Evolutionary conservation across 2,329 filamentous ascomycete species (phyloP), one percentile per base, ranked within the genome.

Genomic region (Curvularia lunata): DNA sequence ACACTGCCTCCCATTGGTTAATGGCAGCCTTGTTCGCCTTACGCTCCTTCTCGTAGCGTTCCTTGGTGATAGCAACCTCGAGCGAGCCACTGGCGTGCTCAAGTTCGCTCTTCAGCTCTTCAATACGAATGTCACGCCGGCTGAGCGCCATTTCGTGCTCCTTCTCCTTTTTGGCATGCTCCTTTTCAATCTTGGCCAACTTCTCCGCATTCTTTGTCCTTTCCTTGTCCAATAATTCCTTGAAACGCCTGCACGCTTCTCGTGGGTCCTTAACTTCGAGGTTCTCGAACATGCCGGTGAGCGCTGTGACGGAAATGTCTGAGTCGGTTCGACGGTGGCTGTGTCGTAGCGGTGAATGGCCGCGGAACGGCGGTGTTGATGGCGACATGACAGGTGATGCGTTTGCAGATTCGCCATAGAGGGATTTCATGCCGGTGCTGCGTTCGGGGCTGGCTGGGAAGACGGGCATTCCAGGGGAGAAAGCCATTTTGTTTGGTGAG

Each of bases 271-370:
- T 79, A 56, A 83, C 78, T 56, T 88, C 84, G 34, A 91, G 81
- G 56, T 82, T 85, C 78, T 91, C 90, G 76, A 91, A 91, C 75
- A 90, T 89, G 70, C 85, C 87, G 61, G 91, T 88, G 70, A 83
- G 76, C 40, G 79, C 79, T 38, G 74, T 74, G 16, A 78, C 77
- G 27, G 72, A 73, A 19, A 73, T 66, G 40, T 77, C 73, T 19
- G 75, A 78, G 60, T 75, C 73, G 57, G 71, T 77, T 30, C 77
- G 68, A 19, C 69, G 54, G 30, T 60, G 58, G 10, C 32, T 46
- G 42, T 57, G 49, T 54, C 64, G 64, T 34, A 67, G 46, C 30
- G 64, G 64, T 28, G 64, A 67, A 45, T 62, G 58, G 13, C 65
- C 87, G 86, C 59, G 73, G 30, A 76, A 60, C 28, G 74, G 71